These are phyloP conservation scores for Samsoniella hepiali DNA, from an alignment of 2,329 filamentous ascomycete species.

Conservation along the genomic window DNA sequence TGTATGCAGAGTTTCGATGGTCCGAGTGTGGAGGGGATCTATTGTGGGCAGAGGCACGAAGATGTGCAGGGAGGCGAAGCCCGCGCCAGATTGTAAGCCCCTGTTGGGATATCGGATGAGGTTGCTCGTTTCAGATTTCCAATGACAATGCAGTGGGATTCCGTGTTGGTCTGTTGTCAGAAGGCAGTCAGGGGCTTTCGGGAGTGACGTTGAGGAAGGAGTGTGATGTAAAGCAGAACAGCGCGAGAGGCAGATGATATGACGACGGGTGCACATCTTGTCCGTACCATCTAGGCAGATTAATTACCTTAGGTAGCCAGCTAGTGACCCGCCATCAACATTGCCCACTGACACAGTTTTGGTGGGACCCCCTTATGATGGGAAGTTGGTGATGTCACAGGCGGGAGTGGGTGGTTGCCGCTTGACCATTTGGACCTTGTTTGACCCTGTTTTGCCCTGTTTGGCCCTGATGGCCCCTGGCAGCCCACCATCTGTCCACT, in stretches of 20 bases:
- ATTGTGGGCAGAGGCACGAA: not conserved
- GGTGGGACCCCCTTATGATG: conserved; percentile 7
- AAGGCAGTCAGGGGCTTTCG: not conserved
- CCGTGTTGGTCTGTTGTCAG: not conserved
- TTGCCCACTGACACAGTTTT: conserved; percentile 1
- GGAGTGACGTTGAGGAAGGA: not conserved
- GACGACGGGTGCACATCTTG: not conserved
- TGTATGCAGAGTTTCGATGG: not conserved
- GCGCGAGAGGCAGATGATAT: not conserved
- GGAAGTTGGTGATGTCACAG: conserved; percentile 15
- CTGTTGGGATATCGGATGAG: not conserved
- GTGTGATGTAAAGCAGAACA: no score
- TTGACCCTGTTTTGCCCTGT: not conserved
- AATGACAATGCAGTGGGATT: not conserved
- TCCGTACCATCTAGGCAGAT: not conserved
- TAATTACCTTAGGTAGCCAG: not conserved
- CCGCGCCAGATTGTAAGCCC: not conserved
- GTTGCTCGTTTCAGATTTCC: not conserved
- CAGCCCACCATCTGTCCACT: not conserved
- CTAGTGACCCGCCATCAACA: conserved; percentile 8
- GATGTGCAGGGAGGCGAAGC: not conserved
- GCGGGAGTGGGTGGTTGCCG: conserved; percentile 3
- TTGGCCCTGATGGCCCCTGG: not conserved
- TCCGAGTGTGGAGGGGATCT: not conserved
- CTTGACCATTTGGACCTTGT: not conserved